A percentile compares a stretch with the other conserved stretches of the same genome.
Evolutionary conservation across 2,329 filamentous ascomycete genomes (phyloP).

Genomic region (Phaeoacremonium minimum): DNA sequence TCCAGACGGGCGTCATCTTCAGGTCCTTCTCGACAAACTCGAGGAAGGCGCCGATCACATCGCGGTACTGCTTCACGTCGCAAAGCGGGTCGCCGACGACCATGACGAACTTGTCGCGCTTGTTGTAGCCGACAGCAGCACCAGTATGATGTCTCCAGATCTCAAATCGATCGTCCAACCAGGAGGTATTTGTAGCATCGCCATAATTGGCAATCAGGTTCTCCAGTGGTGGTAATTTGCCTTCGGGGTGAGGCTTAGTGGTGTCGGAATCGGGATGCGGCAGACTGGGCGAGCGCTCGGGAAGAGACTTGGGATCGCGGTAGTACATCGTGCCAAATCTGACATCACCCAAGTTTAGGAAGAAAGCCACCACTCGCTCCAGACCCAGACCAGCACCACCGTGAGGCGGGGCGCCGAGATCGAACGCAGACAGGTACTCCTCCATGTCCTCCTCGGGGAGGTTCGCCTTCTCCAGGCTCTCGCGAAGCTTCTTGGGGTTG

Average conservation of each 20-base stretch:
- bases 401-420: conserved; percentile 83
- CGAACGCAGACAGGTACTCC: conserved; percentile 85
- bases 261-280: conserved; percentile 87
- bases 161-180: conserved; percentile 83
- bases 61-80: conserved; percentile 69
- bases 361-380: conserved; percentile 81
- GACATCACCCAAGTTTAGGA: conserved; percentile 85
- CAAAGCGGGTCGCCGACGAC: conserved; percentile 86
- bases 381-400: conserved; percentile 87
- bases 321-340: conserved; percentile 83
- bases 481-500: conserved; percentile 66
- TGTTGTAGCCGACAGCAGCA: conserved; percentile 80
- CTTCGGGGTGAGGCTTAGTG: conserved; percentile 40
- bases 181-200: conserved; percentile 89
- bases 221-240: conserved; percentile 67
- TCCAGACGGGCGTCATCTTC: conserved; percentile 77
- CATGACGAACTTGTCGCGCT: conserved; percentile 73
- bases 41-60: conserved; percentile 71
- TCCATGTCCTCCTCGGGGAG: conserved; percentile 81
- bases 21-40: conserved; percentile 68
- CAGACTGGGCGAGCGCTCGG: conserved; percentile 61
- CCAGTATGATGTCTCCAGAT: conserved; percentile 84
- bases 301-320: conserved; percentile 83
- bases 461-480: conserved; percentile 71
- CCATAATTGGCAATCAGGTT: conserved; percentile 94